phyloP scores from a whole-genome alignment of 139 green algal species.

The Chlorella sp. region DNA sequence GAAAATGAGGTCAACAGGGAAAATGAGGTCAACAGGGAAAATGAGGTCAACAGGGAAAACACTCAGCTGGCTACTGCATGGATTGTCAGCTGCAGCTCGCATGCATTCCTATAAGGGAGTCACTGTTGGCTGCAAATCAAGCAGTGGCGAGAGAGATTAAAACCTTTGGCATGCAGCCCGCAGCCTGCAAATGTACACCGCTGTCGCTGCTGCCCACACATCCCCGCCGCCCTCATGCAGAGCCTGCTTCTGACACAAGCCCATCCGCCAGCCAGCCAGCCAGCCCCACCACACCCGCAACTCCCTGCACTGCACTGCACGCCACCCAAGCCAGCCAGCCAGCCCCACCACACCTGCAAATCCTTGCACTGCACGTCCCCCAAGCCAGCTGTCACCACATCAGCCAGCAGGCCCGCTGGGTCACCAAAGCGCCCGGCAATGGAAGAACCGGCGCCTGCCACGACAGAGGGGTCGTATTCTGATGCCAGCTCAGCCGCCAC shows the following conservation, averaged over 20 bases:
- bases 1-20: too few species aligned
- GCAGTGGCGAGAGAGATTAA: not conserved
- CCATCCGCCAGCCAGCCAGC: too few species aligned
- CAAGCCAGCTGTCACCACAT: not conserved
- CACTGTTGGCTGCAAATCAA: not conserved
- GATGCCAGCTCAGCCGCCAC: not conserved
- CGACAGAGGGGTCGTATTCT: not conserved
- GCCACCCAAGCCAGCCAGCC: not conserved
- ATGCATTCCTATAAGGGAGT: not conserved
- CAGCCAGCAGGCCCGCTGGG: not conserved
- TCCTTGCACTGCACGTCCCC: not conserved
- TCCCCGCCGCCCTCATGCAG: too few species aligned
- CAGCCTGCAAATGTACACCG: too few species aligned
- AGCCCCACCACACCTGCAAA: not conserved
- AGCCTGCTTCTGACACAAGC: too few species aligned
- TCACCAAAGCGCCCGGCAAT: not conserved
- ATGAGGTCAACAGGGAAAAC: too few species aligned
- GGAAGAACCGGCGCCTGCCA: not conserved
- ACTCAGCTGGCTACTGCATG: too few species aligned
- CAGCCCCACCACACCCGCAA: not conserved
- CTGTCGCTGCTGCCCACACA: too few species aligned
- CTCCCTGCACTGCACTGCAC: not conserved
- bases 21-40: too few species aligned
- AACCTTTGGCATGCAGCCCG: too few species aligned
- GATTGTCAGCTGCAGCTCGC: too few species aligned